Evolutionary conservation across 306 rosid species (phyloP).

Genomic region (Castanea sativa): DNA sequence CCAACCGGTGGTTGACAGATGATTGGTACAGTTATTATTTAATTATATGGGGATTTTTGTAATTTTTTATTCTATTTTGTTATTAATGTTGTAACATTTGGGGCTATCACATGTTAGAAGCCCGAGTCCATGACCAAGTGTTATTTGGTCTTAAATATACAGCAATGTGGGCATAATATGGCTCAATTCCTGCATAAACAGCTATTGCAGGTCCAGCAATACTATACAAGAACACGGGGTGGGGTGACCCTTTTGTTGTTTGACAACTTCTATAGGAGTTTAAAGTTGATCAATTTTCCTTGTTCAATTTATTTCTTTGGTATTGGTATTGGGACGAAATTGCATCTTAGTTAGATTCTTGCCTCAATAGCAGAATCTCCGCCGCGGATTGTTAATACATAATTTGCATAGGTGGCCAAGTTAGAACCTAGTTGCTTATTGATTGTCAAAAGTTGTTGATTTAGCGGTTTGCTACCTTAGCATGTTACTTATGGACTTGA

Average conservation of each 20-base stretch:
- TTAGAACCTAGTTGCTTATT: not conserved
- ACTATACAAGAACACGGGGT: not conserved
- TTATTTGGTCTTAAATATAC: not conserved
- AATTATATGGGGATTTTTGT: not conserved
- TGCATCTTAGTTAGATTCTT: not conserved
- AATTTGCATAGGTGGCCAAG: no score
- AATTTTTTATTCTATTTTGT: slow-evolving; percentile 3
- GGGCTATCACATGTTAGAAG: slow-evolving; percentile 19
- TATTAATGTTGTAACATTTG: slow-evolving; percentile 4
- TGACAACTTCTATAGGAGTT: not conserved
- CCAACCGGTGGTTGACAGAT: not conserved
- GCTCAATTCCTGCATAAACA: slow-evolving; percentile 8
- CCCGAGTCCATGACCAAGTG: slow-evolving; percentile 11
- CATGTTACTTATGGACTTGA: not conserved
- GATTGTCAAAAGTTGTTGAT: slow-evolving; percentile 13
- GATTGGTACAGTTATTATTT: slow-evolving; percentile 16
- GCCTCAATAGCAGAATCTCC: no score
- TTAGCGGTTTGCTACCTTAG: slow-evolving; percentile 4
- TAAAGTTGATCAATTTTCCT: slow-evolving; percentile 4
- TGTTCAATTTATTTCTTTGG: not conserved
- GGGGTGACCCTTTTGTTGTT: not conserved
- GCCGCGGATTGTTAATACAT: no score
- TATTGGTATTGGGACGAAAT: not conserved
- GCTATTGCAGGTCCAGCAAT: not conserved
- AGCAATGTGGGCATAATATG: slow-evolving; percentile 1